phyloP scores from a whole-genome alignment of 345 rosid genomes.

The Gossypium raimondii region DNA sequence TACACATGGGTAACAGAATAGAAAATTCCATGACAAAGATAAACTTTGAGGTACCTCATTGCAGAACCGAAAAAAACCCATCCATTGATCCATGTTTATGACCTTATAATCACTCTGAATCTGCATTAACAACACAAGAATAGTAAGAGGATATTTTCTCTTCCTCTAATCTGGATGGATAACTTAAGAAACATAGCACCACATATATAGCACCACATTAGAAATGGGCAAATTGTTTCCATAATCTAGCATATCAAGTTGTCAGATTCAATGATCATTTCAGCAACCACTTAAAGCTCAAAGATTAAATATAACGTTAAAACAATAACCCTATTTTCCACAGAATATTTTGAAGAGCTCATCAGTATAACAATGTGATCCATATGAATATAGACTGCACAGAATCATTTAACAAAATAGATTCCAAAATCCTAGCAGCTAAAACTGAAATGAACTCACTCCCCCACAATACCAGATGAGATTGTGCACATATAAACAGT shows the following conservation, averaged over 20 bases:
- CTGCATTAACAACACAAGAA: conserved; percentile 38
- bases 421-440: not conserved
- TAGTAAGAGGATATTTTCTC: not conserved
- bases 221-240: not conserved
- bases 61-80: conserved; percentile 79
- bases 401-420: not conserved
- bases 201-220: not conserved
- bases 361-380: not conserved
- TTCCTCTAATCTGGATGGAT: not conserved
- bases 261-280: not conserved
- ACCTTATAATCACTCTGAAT: conserved; percentile 90
- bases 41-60: conserved; percentile 58
- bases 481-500: not conserved
- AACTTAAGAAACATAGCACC: not conserved
- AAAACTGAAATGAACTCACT: not conserved
- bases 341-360: not conserved
- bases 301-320: not conserved
- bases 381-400: not conserved
- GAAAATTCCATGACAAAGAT: not conserved
- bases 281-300: not conserved
- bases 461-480: not conserved
- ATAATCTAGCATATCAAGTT: not conserved
- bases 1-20: not conserved
- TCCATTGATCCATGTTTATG: conserved; percentile 95
- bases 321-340: not conserved